phyloP scores from a whole-genome alignment of 2,329 filamentous ascomycete species.

The Acarospora socialis region DNA sequence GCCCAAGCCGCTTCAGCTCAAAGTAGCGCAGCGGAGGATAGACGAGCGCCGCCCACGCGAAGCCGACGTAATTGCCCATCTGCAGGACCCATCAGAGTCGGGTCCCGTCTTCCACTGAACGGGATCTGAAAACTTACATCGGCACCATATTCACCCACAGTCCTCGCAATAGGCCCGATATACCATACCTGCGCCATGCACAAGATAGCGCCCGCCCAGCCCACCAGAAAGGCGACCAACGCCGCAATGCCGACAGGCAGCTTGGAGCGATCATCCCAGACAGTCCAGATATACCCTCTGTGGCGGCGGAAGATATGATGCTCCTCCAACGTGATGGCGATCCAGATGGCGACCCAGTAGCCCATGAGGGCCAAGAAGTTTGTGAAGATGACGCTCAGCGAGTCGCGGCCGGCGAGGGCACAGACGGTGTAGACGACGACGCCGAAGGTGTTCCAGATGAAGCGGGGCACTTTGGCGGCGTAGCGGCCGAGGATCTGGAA shows the following conservation, averaged over 20 bases:
- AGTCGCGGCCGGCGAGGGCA: slow-evolving; percentile 45
- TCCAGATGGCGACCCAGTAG: slow-evolving; percentile 54
- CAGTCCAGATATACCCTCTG: slow-evolving; percentile 42
- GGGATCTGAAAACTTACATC: too few species aligned
- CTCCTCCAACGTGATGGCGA: slow-evolving; percentile 48
- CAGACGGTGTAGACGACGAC: slow-evolving; percentile 51
- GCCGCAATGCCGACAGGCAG: slow-evolving; percentile 50
- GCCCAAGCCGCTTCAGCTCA: slow-evolving; percentile 21
- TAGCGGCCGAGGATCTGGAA: slow-evolving; percentile 51
- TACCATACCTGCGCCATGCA: slow-evolving; percentile 50
- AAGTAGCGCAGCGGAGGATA: slow-evolving; percentile 18
- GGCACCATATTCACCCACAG: slow-evolving; percentile 32
- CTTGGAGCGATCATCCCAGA: slow-evolving; percentile 44
- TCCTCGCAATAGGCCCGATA: slow-evolving; percentile 30
- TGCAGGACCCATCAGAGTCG: too few species aligned
- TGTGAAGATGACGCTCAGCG: slow-evolving; percentile 50
- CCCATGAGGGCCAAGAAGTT: slow-evolving; percentile 59
- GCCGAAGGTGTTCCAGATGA: slow-evolving; percentile 49
- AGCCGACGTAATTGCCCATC: too few species aligned
- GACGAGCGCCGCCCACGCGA: slow-evolving; percentile 6
- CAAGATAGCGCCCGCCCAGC: slow-evolving; percentile 50
- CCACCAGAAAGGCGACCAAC: slow-evolving; percentile 45
- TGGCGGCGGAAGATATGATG: slow-evolving; percentile 45
- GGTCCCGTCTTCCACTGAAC: too few species aligned
- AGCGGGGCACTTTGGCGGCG: slow-evolving; percentile 44